These are phyloP conservation scores for Aphanomyces euteiches DNA, from an alignment of 352 stramenopile genomes.

Conservation along the genomic window DNA sequence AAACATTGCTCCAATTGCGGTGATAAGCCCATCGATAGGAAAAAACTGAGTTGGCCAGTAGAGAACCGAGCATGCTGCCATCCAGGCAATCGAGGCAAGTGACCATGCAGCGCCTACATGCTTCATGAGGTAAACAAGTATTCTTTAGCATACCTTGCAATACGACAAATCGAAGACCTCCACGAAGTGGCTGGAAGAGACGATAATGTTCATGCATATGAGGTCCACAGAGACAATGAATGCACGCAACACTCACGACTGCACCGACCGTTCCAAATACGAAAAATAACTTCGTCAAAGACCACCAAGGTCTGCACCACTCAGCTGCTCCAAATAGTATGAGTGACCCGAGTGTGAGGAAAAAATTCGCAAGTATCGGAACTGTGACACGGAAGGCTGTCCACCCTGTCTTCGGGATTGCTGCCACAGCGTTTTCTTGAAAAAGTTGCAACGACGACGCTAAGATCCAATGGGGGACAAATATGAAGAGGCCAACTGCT, in stretches of 20 bases:
- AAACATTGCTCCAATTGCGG: constrained; percentile 45
- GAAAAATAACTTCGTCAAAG: constrained; percentile 40
- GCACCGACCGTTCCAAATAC: constrained; percentile 45
- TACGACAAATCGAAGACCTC: constrained; percentile 48
- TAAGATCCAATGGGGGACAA: constrained; percentile 42
- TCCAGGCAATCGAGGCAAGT: constrained; percentile 42
- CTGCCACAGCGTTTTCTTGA: background rate
- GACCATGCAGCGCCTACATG: constrained; percentile 44
- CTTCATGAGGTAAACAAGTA: background rate
- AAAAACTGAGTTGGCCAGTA: constrained; percentile 53
- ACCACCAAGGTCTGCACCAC: constrained; percentile 30
- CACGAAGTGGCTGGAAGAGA: constrained; percentile 48
- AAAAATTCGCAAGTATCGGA: constrained; percentile 35
- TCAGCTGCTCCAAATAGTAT: constrained; percentile 42
- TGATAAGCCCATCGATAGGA: constrained; percentile 42
- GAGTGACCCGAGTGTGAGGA: constrained; percentile 37
- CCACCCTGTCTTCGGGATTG: background rate
- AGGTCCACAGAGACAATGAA: constrained; percentile 41
- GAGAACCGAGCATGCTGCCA: constrained; percentile 42
- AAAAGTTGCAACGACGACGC: constrained; percentile 38
- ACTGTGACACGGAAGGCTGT: constrained; percentile 32
- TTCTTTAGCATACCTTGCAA: constrained; percentile 35
- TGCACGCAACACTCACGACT: constrained; percentile 40
- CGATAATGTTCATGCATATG: constrained; percentile 41
- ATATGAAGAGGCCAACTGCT: constrained; percentile 36